These are phyloP conservation scores for Colletotrichum sp. DNA, from an alignment of 2,329 filamentous ascomycete genomes.

Conservation along the genomic window DNA sequence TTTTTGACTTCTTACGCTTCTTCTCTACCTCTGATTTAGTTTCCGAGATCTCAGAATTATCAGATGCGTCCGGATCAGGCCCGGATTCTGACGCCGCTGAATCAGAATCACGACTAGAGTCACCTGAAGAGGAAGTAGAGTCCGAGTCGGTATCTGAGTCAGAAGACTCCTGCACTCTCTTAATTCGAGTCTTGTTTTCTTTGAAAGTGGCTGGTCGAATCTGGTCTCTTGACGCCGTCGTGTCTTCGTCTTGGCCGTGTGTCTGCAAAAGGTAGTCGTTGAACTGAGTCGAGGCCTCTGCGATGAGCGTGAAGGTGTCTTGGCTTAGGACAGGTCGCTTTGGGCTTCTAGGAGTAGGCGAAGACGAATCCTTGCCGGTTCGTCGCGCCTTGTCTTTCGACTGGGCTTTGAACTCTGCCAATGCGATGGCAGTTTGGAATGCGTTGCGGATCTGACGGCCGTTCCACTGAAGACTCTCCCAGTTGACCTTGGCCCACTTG, in stretches of 20 bases:
- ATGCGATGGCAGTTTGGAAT: constrained; percentile 48
- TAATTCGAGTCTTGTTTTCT: neutral
- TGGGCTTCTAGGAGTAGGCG: neutral
- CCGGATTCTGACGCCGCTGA: too few relatives aligned
- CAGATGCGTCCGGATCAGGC: too few relatives aligned
- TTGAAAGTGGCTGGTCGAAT: neutral
- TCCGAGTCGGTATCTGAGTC: neutral
- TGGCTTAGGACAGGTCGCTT: neutral
- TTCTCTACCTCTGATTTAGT: too few relatives aligned
- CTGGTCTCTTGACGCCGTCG: neutral
- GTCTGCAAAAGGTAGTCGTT: neutral
- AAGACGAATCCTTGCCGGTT: neutral
- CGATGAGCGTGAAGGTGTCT: neutral
- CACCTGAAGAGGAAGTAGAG: too few relatives aligned
- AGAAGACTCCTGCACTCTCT: neutral
- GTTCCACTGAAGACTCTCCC: constrained; percentile 35
- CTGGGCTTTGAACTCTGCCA: constrained; percentile 46
- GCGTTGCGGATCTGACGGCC: constrained; percentile 47
- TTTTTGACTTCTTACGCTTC: too few relatives aligned
- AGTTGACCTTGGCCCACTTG: neutral
- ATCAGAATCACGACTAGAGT: too few relatives aligned
- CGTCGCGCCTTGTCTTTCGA: neutral
- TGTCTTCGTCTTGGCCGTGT: neutral
- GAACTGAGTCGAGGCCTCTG: neutral
- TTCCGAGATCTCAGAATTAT: too few relatives aligned